A percentile compares a stretch with the other conserved stretches of the same genome.
Conservation (phyloP, 192 early-diverging fungal genomes). For the Lobosporangium transversale region DNA sequence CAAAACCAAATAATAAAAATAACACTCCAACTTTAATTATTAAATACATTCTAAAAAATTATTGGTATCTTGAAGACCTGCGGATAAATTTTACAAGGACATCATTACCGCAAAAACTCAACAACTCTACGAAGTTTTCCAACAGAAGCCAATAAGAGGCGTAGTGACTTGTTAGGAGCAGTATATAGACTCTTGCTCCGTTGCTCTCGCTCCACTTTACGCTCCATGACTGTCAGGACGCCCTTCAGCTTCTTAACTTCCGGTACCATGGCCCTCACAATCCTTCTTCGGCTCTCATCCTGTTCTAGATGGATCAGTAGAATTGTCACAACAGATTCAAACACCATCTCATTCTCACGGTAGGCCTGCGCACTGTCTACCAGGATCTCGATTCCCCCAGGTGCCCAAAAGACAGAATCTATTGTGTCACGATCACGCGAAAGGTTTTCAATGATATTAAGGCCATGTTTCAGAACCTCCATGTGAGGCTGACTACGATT, state of each 20-base stretch:
- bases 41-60: too few relatives aligned
- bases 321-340: constrained; percentile 42
- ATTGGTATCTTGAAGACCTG: too few relatives aligned
- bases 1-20: too few relatives aligned
- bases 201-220: constrained; percentile 34
- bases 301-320: constrained; percentile 43
- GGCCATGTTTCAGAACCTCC: constrained; percentile 53
- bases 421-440: constrained; percentile 35
- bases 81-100: too few relatives aligned
- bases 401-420: constrained; percentile 42
- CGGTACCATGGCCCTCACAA: constrained; percentile 16
- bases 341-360: constrained; percentile 54
- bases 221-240: constrained; percentile 40
- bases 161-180: not conserved
- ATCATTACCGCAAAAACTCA: constrained; percentile 20
- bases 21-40: too few relatives aligned
- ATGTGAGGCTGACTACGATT: constrained; percentile 54
- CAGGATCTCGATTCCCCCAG: constrained; percentile 45
- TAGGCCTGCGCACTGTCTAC: constrained; percentile 51
- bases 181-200: constrained; percentile 14
- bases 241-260: constrained; percentile 45
- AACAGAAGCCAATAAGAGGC: constrained; percentile 16
- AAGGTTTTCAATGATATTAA: constrained; percentile 54
- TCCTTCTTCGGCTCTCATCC: constrained; percentile 14
- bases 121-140: constrained; percentile 30